Conservation (phyloP, 345 rosid genomes). For the Populus davidiana region DNA sequence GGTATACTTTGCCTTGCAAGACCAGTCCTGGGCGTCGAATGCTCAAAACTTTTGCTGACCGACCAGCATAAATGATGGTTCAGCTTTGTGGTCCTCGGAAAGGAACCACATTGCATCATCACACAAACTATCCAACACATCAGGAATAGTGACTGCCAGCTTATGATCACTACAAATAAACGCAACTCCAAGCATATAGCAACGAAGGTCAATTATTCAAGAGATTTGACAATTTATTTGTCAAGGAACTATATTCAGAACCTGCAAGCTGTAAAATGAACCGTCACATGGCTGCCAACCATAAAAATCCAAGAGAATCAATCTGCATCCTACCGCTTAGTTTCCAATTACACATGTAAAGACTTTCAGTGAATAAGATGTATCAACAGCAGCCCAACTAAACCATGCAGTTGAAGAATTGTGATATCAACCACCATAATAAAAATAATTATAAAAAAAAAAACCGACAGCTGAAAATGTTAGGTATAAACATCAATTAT, state of each 20-base stretch:
- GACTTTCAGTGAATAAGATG: too few species aligned
- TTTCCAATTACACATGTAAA: neutral
- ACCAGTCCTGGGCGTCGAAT: neutral
- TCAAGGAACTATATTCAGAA: neutral
- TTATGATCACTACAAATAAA: neutral
- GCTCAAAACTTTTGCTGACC: neutral
- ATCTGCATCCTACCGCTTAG: neutral
- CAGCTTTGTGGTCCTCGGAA: neutral
- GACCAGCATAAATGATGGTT: neutral
- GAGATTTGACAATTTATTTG: too few species aligned
- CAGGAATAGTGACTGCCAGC: neutral
- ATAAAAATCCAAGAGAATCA: neutral
- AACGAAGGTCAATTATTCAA: neutral
- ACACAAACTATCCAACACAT: too few species aligned
- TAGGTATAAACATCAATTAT: too few species aligned
- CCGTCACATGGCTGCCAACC: neutral
- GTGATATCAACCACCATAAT: too few species aligned
- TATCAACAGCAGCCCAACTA: too few species aligned
- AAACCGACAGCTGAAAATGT: too few species aligned
- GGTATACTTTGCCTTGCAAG: neutral
- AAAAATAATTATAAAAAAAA: too few species aligned
- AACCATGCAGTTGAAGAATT: too few species aligned
- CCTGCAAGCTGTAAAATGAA: neutral
- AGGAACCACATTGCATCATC: neutral
- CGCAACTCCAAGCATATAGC: neutral